Conservation (phyloP, 1,284 basidiomycete genomes). For the Ceratobasidium papillatum region DNA sequence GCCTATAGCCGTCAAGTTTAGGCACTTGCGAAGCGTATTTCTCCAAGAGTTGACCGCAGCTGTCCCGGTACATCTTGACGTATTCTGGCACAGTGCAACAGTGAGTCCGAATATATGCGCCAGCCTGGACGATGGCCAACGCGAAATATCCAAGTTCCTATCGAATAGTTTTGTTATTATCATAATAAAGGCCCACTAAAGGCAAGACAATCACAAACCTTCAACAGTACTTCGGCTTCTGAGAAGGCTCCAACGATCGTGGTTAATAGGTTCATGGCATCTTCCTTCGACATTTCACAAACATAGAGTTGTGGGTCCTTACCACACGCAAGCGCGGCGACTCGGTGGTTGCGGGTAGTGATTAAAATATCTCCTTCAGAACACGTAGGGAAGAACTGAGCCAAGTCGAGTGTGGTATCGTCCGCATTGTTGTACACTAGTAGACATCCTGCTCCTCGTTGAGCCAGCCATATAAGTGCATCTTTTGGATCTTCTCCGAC, state of each 20-base stretch:
- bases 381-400: constrained; percentile 8
- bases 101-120: constrained; percentile 18
- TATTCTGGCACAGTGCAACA: not conserved
- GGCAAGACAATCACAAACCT: not conserved
- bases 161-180: not conserved
- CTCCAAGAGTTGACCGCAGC: not conserved
- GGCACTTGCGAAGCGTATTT: not conserved
- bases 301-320: not conserved
- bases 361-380: constrained; percentile 16
- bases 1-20: constrained; percentile 4
- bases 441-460: not conserved
- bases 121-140: constrained; percentile 28
- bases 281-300: not conserved
- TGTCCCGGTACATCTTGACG: not conserved
- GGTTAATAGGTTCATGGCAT: not conserved
- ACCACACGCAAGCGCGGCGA: not conserved
- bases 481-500: not conserved
- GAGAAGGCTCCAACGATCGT: not conserved
- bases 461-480: constrained; percentile 30
- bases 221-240: not conserved
- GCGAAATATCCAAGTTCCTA: constrained; percentile 11
- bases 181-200: not conserved
- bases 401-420: constrained; percentile 9
- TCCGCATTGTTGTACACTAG: constrained; percentile 24
- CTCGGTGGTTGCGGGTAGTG: constrained; percentile 29